Evolutionary conservation across 352 stramenopile genomes (phyloP).

Genomic region (Thalassiosira exigua): DNA sequence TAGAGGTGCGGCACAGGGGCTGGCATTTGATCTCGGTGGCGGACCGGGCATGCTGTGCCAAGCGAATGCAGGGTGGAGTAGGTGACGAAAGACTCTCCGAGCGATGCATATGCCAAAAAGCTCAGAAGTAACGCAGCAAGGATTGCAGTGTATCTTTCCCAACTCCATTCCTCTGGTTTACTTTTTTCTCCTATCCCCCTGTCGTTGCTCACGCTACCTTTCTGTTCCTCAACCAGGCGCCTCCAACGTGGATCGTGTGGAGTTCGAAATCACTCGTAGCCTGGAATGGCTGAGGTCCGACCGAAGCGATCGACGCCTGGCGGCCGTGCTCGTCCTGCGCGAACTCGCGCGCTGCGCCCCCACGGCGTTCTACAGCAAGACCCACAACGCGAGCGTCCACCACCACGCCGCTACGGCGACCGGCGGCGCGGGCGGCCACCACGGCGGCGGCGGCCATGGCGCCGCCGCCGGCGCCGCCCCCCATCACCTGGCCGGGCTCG

Average conservation of each 20-base stretch:
- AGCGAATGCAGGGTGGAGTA: no score
- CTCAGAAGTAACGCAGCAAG: no score
- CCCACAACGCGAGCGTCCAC: slow-evolving; percentile 22
- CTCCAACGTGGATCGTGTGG: slow-evolving; percentile 78
- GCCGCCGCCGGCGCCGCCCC: not conserved
- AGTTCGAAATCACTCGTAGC: slow-evolving; percentile 79
- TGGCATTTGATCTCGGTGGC: no score
- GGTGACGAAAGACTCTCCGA: no score
- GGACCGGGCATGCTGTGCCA: no score
- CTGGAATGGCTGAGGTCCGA: slow-evolving; percentile 82
- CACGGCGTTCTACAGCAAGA: slow-evolving; percentile 84
- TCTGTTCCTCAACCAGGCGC: slow-evolving; percentile 15
- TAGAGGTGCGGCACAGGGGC: no score
- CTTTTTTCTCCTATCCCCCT: no score
- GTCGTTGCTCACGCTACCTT: no score
- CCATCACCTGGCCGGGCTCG: slow-evolving; percentile 19
- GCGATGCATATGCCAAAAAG: no score
- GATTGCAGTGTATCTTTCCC: no score
- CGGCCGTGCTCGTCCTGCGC: slow-evolving; percentile 75
- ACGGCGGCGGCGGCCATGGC: slow-evolving; percentile 1
- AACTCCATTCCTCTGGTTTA: no score
- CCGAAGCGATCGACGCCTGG: slow-evolving; percentile 79
- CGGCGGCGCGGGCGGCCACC: not conserved
- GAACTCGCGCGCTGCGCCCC: slow-evolving; percentile 81
- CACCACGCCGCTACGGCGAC: slow-evolving; percentile 11